A percentile compares a stretch with the other conserved stretches of the same genome.
Conservation (phyloP, 2,329 filamentous ascomycete genomes). For the Epichloe aotearoae region DNA sequence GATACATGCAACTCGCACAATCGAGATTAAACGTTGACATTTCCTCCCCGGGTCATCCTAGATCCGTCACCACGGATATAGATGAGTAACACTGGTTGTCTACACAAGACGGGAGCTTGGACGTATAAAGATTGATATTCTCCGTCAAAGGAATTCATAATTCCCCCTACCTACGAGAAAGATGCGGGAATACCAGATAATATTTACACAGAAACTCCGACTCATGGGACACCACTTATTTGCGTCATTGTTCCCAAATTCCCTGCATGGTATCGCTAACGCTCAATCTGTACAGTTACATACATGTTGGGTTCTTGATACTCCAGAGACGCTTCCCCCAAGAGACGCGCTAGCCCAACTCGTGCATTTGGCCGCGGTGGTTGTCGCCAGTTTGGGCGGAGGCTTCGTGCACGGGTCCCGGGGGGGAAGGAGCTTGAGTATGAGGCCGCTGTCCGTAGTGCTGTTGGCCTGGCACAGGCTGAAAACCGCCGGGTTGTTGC, state of each 20-base stretch:
- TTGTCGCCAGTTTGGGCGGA: constrained; percentile 21
- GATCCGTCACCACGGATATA: too few relatives aligned
- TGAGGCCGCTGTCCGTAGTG: neutral
- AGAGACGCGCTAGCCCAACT: constrained; percentile 15
- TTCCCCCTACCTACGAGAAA: neutral
- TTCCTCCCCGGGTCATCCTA: too few relatives aligned
- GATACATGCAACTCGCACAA: too few relatives aligned
- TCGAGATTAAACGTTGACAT: too few relatives aligned
- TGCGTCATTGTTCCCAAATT: too few relatives aligned
- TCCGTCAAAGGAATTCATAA: neutral
- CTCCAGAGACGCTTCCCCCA: neutral
- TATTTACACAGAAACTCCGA: constrained; percentile 10
- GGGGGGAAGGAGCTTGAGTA: neutral
- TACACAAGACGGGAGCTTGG: too few relatives aligned
- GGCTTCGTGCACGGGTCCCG: constrained; percentile 20
- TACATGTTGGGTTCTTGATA: neutral
- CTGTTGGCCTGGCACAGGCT: neutral
- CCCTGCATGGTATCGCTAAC: too few relatives aligned
- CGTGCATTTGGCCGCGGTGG: constrained; percentile 27
- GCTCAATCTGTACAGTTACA: too few relatives aligned
- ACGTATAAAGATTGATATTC: too few relatives aligned
- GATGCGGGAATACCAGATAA: neutral
- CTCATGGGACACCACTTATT: neutral
- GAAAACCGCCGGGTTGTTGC: constrained; percentile 12
- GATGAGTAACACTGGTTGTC: too few relatives aligned